phyloP scores from a whole-genome alignment of 2,329 filamentous ascomycete genomes.

The Claviceps pusilla region DNA sequence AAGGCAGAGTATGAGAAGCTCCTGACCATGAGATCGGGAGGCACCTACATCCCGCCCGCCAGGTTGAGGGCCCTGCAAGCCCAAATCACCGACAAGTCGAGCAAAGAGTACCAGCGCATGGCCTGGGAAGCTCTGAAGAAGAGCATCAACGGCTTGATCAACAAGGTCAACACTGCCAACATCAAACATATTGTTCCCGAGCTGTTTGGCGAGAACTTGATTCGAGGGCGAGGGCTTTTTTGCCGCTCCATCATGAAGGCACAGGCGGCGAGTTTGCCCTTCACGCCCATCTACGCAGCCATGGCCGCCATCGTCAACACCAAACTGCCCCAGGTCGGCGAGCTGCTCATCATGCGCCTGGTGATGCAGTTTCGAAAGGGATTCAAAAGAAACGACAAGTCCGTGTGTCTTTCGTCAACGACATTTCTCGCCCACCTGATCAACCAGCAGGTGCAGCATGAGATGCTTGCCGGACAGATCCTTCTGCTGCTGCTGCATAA shows the following conservation, averaged over 20 bases:
- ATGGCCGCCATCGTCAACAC: conserved; percentile 97
- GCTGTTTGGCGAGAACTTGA: conserved; percentile 84
- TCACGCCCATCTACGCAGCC: conserved; percentile 89
- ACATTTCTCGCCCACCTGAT: conserved; percentile 91
- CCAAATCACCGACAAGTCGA: conserved; percentile 90
- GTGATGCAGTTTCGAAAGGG: conserved; percentile 90
- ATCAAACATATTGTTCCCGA: conserved; percentile 97
- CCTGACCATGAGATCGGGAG: conserved; percentile 81
- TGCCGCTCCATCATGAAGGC: conserved; percentile 97
- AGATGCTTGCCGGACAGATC: conserved; percentile 86
- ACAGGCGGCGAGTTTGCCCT: conserved; percentile 86
- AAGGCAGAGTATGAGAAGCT: conserved; percentile 92
- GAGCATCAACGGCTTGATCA: conserved; percentile 95
- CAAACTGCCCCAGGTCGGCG: conserved; percentile 86
- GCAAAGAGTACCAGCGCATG: conserved; percentile 97
- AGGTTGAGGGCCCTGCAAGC: conserved; percentile 81
- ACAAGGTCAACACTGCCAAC: conserved; percentile 96
- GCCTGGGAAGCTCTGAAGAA: conserved; percentile 98
- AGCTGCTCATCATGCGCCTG: conserved; percentile 71
- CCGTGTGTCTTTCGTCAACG: conserved; percentile 81
- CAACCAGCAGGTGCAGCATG: conserved; percentile 91
- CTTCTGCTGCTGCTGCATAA: conserved; percentile 83
- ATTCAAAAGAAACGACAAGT: conserved; percentile 92
- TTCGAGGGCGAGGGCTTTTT: conserved; percentile 82
- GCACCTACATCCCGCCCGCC: conserved; percentile 91